These are phyloP conservation scores for Ilyonectria mors-panacis DNA, from an alignment of 2,329 filamentous ascomycete species.

Conservation along the genomic window DNA sequence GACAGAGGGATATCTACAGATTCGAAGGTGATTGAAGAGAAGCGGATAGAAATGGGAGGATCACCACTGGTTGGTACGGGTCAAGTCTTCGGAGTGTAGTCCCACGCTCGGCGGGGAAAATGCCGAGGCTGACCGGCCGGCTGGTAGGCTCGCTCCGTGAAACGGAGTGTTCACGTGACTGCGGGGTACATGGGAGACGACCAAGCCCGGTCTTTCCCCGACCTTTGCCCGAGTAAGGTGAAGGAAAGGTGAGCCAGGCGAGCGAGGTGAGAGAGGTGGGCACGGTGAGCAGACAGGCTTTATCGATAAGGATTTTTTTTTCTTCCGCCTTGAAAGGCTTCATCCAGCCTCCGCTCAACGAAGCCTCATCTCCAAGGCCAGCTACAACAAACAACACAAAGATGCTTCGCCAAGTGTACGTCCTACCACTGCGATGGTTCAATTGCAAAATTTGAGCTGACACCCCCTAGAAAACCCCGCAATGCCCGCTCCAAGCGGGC, in stretches of 20 bases:
- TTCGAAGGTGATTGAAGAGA: not conserved
- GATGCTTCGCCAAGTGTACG: constrained; percentile 68
- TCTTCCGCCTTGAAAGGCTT: constrained; percentile 31
- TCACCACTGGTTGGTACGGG: constrained; percentile 5
- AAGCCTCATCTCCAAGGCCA: constrained; percentile 33
- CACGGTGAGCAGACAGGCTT: constrained; percentile 33
- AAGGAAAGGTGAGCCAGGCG: constrained; percentile 22
- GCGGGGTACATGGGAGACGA: constrained; percentile 43
- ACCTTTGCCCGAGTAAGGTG: constrained; percentile 12
- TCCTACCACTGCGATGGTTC: not conserved
- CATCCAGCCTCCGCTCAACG: constrained; percentile 28
- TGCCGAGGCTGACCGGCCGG: constrained; percentile 47
- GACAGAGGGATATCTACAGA: not conserved
- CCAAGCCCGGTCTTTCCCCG: constrained; percentile 28
- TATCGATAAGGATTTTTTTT: constrained; percentile 57
- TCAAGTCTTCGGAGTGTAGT: constrained; percentile 26
- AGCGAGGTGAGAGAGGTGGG: not conserved
- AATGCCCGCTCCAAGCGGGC: constrained; percentile 94
- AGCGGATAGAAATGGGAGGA: constrained; percentile 18
- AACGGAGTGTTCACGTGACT: constrained; percentile 52
- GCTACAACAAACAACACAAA: constrained; percentile 39
- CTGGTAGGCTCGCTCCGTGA: constrained; percentile 22
- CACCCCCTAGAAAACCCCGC: constrained; percentile 66
- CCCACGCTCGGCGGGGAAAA: constrained; percentile 46
- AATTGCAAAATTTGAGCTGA: not conserved